Base-by-base conservation (phyloP, 2,329 filamentous ascomycete genomes). In the Akanthomyces dipterigenus region DNA sequence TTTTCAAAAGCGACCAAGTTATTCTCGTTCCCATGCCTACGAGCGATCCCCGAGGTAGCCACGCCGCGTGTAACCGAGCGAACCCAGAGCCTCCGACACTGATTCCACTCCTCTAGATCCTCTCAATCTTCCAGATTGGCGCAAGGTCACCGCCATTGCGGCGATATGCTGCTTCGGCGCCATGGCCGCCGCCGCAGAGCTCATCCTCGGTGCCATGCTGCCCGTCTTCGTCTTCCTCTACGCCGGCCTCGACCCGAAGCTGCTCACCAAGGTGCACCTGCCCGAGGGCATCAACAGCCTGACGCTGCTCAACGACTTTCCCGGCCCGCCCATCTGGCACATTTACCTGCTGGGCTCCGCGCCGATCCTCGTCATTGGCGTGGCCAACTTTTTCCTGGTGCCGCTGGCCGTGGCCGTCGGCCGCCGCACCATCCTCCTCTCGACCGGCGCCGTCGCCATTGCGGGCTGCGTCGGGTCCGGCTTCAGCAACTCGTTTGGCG, bases 331-430 rank as follows among this genome's bases (percentile, higher is more conserved):
- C 2, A 63, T 73, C 18, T 65, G 62, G 54, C 65, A 67, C 48
- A 66, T 73, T 16, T 64, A 68, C 18, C 65, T 72, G 61, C 65
- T 76, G 12, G 68, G 70, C 1, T 73, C 72, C 3, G 64, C 73
- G 6, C 73, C 74, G 26, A 63, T 75, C n/a, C 63, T 76, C 24
- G 69, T 70, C 55, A 73, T 73, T 51, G 73, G 73, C 16, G 66
- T 71, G 22, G 71, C 72, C 3, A 70, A 68, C 31, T 75, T 72
- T 63, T 58, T 75, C 22, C 69, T 74, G 14, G 69, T 75, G 2
- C 73, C 74, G 9, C 65, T 76, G 24, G 73, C 72, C 1, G 71
- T 70, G 12, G 72, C 67, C 50, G 65, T 75, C 40, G 74, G 74
- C 5, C 71, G 74, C 12, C 68, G 74, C 3, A 73, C 73, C 1